Base-by-base conservation (phyloP, 306 rosid genomes). In the Acacia acuminata region DNA sequence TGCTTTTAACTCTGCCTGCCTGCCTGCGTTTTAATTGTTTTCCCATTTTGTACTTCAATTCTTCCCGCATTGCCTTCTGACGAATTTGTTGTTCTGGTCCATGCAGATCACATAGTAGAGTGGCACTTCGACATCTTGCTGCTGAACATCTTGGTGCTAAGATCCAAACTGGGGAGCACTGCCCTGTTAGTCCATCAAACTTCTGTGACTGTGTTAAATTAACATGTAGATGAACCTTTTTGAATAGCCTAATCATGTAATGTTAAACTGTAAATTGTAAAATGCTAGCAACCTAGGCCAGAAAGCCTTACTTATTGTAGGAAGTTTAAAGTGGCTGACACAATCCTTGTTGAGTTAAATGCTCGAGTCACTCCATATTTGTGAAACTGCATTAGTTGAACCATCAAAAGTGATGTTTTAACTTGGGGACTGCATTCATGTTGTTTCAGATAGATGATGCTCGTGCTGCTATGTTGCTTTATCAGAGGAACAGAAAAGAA, bases 151-250 rank as follows among this genome's bases (percentile, higher is more conserved):
- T 94, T 48, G 88, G 90, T 20, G 98, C 84, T 38, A 79, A 87
- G 81, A 96, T 96, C 85, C 99, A 96, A 86, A 83, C 88, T 53
- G 97, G 98, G 80, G 98, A 96, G 88, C 99, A 96, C 83, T 96
- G 98, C 70, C 94, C 98, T 63, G 98, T 96, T 80, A 90, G 98
- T 89, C 82, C 51, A 68, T 79, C 68, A 79, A 83, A 81, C 83
- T 66, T 71, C 38, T 17, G 13, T 8, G 42, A 64, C 70, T 64
- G 2, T 13, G 40, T 30, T 64, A 30, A 64, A 63, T 4, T 63
- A 27, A 63, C 68, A 63, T 27, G 68, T 6, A 13, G 19, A 10
- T 30, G 65, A 22, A 61, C 13, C 17, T 27, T 64, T 64, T 30
- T 34, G 12, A 67, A 67, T 30, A 15, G 6, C 3, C 15, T 19